Base-by-base conservation (phyloP, 1,284 basidiomycete species). In the Fistulinella staudtii region DNA sequence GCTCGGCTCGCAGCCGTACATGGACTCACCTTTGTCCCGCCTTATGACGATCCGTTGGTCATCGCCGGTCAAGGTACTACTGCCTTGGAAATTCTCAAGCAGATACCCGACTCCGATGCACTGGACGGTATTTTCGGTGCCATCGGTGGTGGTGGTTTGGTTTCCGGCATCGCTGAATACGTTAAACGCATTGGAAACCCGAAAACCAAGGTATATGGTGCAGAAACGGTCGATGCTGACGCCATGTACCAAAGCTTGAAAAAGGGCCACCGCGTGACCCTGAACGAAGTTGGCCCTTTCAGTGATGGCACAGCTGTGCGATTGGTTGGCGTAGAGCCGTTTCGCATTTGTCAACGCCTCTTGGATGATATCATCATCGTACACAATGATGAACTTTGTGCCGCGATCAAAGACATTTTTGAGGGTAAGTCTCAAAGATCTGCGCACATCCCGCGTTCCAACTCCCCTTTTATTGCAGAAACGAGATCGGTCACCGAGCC, bases 221-320 rank as follows among this genome's bases (percentile, higher is more conserved):
- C 89, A n/a, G 96, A 99, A 73, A 98, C 96, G 2, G 63, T 89
- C 38, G 96, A 99, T 63, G 95, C 84, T 0, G 94, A 99, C 63
- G 94, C 94, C 2, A 93, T 99, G 85, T 79, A 79, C 11, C 75
- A 77, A 59, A 94, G 90, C 63, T 64, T 93, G 55, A 76, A 75
- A 51, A 78, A 76, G 45, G 91, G 93, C 7, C 77, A 91, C 54
- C 76, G 94, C 22, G 83, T 96, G 0, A 83, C 84, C 9, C 71
- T 99, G 45, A 68, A 77, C 22, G 96, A 99, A 62, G 94, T 97
- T 2, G 96, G 96, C 5, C 88, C 94, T 2, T 99, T 99, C 65
- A 89, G 88, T 47, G 96, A 99, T 64, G 96, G 96, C n/a, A 99
- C 96, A 1, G 96, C 96, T 1, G 96, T 99, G n/a, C 86, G 90